Evolutionary conservation across 2,329 filamentous ascomycete species (phyloP).

Genomic region (Neonectria neomacrospora): DNA sequence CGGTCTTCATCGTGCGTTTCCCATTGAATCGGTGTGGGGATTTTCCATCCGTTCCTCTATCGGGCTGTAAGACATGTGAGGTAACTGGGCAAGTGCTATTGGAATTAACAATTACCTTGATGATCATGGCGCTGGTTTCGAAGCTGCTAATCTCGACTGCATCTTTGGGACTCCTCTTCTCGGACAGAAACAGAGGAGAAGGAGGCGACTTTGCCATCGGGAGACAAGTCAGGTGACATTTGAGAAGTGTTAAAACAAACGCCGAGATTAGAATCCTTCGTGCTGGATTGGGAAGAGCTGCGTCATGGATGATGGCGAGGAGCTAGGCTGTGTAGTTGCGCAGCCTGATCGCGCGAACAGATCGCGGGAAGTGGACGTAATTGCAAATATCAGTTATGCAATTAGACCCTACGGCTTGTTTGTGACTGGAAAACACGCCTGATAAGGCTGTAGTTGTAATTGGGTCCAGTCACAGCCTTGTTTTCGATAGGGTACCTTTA

Average conservation of each 20-base stretch:
- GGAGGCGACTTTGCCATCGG: background rate
- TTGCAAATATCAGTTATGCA: background rate
- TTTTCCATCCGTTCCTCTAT: slow-evolving; percentile 2
- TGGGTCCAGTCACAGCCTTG: background rate
- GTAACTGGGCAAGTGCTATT: background rate
- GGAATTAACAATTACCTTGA: background rate
- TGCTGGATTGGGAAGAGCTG: background rate
- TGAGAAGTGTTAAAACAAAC: background rate
- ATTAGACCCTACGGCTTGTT: background rate
- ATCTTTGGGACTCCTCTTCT: background rate
- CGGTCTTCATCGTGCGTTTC: background rate
- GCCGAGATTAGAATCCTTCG: background rate
- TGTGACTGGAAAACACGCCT: background rate
- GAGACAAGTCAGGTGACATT: background rate
- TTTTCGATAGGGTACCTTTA: background rate
- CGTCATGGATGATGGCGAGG: background rate
- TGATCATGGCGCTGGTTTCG: slow-evolving; percentile 1
- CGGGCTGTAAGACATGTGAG: background rate
- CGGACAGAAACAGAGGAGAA: background rate
- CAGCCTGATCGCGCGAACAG: background rate
- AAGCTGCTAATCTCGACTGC: background rate
- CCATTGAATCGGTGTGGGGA: background rate
- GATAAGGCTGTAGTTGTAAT: background rate
- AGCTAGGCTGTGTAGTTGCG: background rate
- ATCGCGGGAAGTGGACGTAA: background rate